Evolutionary conservation across 108 stramenopile genomes (phyloP).

Genomic region (Discostella stelligeroides): DNA sequence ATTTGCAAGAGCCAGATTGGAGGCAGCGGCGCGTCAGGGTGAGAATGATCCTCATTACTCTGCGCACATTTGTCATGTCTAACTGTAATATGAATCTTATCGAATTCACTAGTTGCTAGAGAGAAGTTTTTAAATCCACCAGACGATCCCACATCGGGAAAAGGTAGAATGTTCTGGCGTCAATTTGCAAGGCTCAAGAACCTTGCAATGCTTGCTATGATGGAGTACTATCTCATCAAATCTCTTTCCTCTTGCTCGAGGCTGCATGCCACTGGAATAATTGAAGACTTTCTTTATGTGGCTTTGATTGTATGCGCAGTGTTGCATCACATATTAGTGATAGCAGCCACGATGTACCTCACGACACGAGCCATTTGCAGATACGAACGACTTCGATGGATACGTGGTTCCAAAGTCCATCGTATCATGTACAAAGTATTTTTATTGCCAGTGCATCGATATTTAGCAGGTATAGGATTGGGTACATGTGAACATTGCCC

Average conservation of each 20-base stretch:
- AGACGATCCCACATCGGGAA: constrained; percentile 4
- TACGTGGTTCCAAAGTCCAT: constrained; percentile 15
- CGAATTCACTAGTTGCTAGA: constrained; percentile 1
- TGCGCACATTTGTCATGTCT: not conserved
- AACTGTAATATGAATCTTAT: not conserved
- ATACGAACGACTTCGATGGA: constrained; percentile 9
- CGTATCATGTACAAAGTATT: not conserved
- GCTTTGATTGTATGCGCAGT: not conserved
- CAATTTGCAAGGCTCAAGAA: not conserved
- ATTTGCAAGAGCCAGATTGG: constrained; percentile 22
- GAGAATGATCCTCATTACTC: not conserved
- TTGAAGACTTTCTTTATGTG: not conserved
- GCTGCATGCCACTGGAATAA: not conserved
- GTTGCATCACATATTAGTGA: constrained; percentile 12
- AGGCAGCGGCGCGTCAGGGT: constrained; percentile 11
- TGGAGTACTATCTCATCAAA: constrained; percentile 13
- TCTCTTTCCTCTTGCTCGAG: not conserved
- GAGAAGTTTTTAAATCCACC: not conserved
- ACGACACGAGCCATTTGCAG: not conserved
- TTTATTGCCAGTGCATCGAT: not conserved
- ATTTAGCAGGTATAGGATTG: not conserved
- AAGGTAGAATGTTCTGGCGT: constrained; percentile 10
- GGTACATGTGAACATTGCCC: not conserved
- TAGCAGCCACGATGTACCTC: constrained; percentile 7
- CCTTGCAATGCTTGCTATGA: not conserved